phyloP scores from a whole-genome alignment of 371 early-diverging fungal species.

The Entomophthora muscae region DNA sequence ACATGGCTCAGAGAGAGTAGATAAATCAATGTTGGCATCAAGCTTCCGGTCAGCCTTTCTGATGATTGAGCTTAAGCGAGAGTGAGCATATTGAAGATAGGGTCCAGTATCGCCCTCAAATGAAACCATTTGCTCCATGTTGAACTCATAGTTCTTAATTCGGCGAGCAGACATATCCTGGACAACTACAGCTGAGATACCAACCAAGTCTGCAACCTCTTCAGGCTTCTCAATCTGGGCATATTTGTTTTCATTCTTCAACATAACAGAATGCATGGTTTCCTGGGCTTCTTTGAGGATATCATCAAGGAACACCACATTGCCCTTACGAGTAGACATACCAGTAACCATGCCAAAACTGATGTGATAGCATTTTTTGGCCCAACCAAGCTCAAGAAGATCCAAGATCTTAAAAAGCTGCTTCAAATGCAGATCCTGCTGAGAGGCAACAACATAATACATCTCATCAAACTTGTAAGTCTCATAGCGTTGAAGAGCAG shows the following conservation, averaged over 20 bases:
- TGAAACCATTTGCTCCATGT: conserved; percentile 83
- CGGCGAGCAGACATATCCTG: conserved; percentile 90
- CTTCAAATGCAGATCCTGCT: conserved; percentile 81
- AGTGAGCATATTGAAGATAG: conserved; percentile 92
- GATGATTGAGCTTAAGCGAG: conserved; percentile 84
- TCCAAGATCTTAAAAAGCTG: conserved; percentile 82
- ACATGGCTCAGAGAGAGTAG: conserved; percentile 50
- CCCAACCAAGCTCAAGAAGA: conserved; percentile 28
- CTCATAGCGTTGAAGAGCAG: conserved; percentile 62
- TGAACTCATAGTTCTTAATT: conserved; percentile 87
- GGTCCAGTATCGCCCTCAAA: conserved; percentile 95
- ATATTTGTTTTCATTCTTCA: conserved; percentile 44
- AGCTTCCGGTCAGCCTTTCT: conserved; percentile 42
- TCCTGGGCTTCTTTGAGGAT: conserved; percentile 79
- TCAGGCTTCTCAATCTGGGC: conserved; percentile 42
- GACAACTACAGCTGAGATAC: conserved; percentile 71
- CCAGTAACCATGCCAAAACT: conserved; percentile 87
- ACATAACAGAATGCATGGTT: conserved; percentile 34
- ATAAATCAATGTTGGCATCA: conserved; percentile 31
- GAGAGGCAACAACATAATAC: conserved; percentile 83
- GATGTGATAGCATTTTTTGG: conserved; percentile 60
- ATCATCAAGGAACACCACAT: conserved; percentile 90
- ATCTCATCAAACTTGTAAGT: conserved; percentile 61
- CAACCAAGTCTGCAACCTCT: conserved; percentile 45
- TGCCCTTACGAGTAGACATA: conserved; percentile 94